Evolutionary conservation across 1,284 basidiomycete species (phyloP).

Genomic region (Rhodotorula glutinis): DNA sequence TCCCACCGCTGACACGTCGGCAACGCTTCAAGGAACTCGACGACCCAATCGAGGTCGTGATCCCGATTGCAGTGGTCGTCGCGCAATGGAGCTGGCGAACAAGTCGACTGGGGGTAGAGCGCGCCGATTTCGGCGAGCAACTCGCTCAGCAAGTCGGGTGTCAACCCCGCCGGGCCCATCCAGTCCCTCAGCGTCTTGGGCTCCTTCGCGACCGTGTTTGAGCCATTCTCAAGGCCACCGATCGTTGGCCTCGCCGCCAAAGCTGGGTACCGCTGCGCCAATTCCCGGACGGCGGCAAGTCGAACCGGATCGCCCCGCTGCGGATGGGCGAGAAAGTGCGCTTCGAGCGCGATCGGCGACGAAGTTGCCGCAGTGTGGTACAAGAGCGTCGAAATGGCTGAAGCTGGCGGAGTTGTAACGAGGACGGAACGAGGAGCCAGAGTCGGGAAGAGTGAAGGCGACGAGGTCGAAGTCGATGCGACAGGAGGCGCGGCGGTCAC

Average conservation of each 20-base stretch:
- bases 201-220: too few relatives aligned
- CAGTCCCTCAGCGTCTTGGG: slow-evolving; percentile 53
- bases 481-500: not conserved
- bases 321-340: slow-evolving; percentile 24
- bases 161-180: slow-evolving; percentile 62
- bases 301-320: slow-evolving; percentile 1
- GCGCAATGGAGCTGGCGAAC: not conserved
- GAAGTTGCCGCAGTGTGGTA: not conserved
- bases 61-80: not conserved
- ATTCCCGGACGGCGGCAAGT: slow-evolving; percentile 49
- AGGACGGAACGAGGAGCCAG: not conserved
- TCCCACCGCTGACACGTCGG: slow-evolving; percentile 59
- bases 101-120: slow-evolving; percentile 15
- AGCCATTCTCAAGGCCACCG: too few relatives aligned
- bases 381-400: not conserved
- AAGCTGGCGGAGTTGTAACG: too few relatives aligned
- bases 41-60: slow-evolving; percentile 45
- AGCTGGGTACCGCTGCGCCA: slow-evolving; percentile 50
- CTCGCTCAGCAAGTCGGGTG: slow-evolving; percentile 59
- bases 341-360: slow-evolving; percentile 23
- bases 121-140: slow-evolving; percentile 56
- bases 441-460: not conserved
- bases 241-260: slow-evolving; percentile 23
- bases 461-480: not conserved
- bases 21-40: slow-evolving; percentile 57